Conservation (phyloP, 106 monocot species). For the Dactylorhiza incarnata region DNA sequence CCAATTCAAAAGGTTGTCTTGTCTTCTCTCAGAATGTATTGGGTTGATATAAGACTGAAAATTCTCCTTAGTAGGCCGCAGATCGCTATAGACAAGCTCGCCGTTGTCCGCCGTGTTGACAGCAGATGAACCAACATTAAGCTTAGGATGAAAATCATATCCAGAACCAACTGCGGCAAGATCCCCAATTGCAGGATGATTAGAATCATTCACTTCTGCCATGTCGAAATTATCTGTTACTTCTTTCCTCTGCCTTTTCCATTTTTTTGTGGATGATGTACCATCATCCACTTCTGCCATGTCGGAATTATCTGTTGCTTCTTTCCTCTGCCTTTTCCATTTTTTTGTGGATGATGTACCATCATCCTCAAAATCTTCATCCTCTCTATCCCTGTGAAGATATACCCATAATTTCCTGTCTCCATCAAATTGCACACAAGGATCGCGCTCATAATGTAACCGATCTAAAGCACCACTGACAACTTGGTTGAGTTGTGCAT, state of each 20-base stretch:
- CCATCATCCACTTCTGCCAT: slow-evolving; percentile 62
- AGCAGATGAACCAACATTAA: slow-evolving; percentile 27
- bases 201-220: slow-evolving; percentile 19
- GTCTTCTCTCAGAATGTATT: slow-evolving; percentile 11
- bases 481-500: slow-evolving; percentile 73
- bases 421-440: slow-evolving; percentile 78
- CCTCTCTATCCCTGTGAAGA: slow-evolving; percentile 80
- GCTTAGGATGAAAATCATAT: slow-evolving; percentile 42
- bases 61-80: slow-evolving; percentile 26
- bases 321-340: slow-evolving; percentile 88
- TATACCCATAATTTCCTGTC: slow-evolving; percentile 97
- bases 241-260: slow-evolving; percentile 89
- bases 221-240: slow-evolving; percentile 24
- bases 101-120: slow-evolving; percentile 14
- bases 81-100: slow-evolving; percentile 32
- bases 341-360: slow-evolving; percentile 93
- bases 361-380: slow-evolving; percentile 99
- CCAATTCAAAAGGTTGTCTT: slow-evolving; percentile 29
- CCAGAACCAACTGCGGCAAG: slow-evolving; percentile 20
- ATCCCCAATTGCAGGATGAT: slow-evolving; percentile 23
- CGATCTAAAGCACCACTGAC: slow-evolving; percentile 94
- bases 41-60: slow-evolving; percentile 29
- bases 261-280: slow-evolving; percentile 90
- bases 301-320: slow-evolving; percentile 34
- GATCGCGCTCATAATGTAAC: slow-evolving; percentile 94